Base-by-base conservation (phyloP, 2,329 filamentous ascomycete genomes). In the Phialophora macrospora region DNA sequence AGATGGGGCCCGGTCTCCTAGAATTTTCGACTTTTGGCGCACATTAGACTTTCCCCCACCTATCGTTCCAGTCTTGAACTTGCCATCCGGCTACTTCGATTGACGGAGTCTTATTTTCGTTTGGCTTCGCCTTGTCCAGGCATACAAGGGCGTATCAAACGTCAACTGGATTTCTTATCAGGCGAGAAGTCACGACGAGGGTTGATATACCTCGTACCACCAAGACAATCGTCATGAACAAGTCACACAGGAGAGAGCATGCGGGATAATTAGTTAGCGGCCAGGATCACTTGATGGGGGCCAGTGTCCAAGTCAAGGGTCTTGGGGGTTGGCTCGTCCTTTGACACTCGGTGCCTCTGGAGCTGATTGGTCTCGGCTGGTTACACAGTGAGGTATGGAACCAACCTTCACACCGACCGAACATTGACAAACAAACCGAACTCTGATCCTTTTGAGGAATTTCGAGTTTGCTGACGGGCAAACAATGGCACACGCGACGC, bases 351-450 rank as follows among this genome's bases (percentile, higher is more conserved):
- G 6, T 46, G 14, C 11, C 26, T 9, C n/a, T 41, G 24, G 22
- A 24, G 38, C 34, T 49, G 28, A 49, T 44, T 51, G 30, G 58
- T n/a, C 52, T 54, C 46, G 32, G 59, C 12, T 38, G 64, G 64
- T 66, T 48, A 56, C 64, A 30, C 64, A 58, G 30, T 28, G 38
- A 46, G 32, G 46, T 26, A 20, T 55, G 57, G 34, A 61, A 46
- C 46, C 41, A 61, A 46, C 46, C 41, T 17, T 55, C 55, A 30
- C 51, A 38, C 48, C 64, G 60, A 60, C 67, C 67, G 64, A 48
- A 64, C 61, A 63, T 68, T 68, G 67, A 60, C 64, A 64, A 64
- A 66, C 44, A 57, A 58, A 24, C 44, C 20, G 44, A 34, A 17
- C 14, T 7, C 22, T 5, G 20, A 20, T 51, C 28, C 32, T 22